These are phyloP conservation scores for Chamaenerion angustifolium DNA, from an alignment of 345 rosid species.

Conservation along the genomic window DNA sequence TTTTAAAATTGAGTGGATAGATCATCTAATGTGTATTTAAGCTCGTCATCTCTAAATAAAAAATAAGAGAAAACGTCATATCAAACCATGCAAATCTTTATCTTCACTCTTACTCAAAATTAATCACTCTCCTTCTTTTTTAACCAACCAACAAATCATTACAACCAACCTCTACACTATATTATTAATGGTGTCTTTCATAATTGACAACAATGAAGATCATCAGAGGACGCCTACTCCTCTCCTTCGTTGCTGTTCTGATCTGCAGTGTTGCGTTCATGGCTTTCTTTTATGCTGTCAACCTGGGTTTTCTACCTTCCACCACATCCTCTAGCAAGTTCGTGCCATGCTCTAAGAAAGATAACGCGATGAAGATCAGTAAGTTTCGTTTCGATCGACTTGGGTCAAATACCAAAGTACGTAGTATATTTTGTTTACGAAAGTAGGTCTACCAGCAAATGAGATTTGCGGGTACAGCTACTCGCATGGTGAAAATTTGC, in stretches of 20 bases:
- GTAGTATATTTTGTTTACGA: too few relatives aligned
- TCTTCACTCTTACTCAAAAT: constrained; percentile 64
- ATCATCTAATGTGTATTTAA: too few relatives aligned
- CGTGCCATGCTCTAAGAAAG: constrained; percentile 39
- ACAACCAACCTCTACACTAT: not conserved
- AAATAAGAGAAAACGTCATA: too few relatives aligned
- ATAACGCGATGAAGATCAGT: constrained; percentile 34
- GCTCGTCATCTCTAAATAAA: too few relatives aligned
- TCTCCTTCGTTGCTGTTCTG: constrained; percentile 29
- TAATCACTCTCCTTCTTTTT: constrained; percentile 6
- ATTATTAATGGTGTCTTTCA: not conserved
- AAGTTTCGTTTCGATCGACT: too few relatives aligned
- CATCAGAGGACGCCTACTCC: constrained; percentile 36
- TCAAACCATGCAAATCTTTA: constrained; percentile 25
- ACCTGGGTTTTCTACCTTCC: constrained; percentile 34
- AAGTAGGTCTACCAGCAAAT: not conserved
- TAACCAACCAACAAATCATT: not conserved
- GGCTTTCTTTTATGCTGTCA: constrained; percentile 45
- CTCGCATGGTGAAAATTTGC: too few relatives aligned
- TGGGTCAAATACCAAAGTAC: too few relatives aligned
- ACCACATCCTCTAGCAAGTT: constrained; percentile 24
- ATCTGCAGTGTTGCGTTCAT: constrained; percentile 40
- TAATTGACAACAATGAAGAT: constrained; percentile 15
- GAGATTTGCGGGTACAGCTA: too few relatives aligned
- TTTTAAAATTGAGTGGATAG: too few relatives aligned